phyloP scores from a whole-genome alignment of 805 yeast species.

The fission yeast (Schizosaccharomyces pombe) region DNA sequence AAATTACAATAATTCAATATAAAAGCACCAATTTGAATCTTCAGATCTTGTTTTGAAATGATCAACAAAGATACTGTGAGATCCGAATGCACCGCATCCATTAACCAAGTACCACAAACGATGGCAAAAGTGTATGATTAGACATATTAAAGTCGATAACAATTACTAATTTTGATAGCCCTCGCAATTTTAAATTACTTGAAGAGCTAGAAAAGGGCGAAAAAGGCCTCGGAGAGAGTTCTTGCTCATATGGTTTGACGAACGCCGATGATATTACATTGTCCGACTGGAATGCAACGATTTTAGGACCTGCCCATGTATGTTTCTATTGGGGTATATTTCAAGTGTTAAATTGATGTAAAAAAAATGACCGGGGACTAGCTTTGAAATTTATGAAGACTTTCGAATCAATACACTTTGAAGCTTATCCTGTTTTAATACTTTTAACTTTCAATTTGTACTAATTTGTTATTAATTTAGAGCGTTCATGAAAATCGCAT shows the following conservation, averaged over 20 bases:
- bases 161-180: constrained; percentile 17
- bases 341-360: too few relatives aligned
- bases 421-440: neutral
- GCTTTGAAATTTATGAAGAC: too few relatives aligned
- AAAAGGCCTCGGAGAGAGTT: constrained; percentile 89
- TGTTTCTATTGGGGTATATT: too few relatives aligned
- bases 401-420: too few relatives aligned
- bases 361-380: too few relatives aligned
- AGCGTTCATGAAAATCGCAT: constrained; percentile 78
- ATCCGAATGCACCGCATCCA: neutral
- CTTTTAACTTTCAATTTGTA: neutral
- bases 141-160: constrained; percentile 11
- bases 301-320: constrained; percentile 80
- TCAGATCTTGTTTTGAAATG: too few relatives aligned
- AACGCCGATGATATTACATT: constrained; percentile 77
- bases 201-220: constrained; percentile 97
- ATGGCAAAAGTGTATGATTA: constrained; percentile 7
- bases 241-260: constrained; percentile 82
- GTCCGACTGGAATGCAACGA: constrained; percentile 96
- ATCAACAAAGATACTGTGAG: too few relatives aligned
- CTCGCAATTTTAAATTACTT: constrained; percentile 78
- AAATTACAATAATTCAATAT: too few relatives aligned
- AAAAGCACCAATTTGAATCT: too few relatives aligned
- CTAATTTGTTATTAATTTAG: constrained; percentile 10
- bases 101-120: neutral